phyloP scores from a whole-genome alignment of 2,329 filamentous ascomycete genomes.

The Aspergillus cejpii region DNA sequence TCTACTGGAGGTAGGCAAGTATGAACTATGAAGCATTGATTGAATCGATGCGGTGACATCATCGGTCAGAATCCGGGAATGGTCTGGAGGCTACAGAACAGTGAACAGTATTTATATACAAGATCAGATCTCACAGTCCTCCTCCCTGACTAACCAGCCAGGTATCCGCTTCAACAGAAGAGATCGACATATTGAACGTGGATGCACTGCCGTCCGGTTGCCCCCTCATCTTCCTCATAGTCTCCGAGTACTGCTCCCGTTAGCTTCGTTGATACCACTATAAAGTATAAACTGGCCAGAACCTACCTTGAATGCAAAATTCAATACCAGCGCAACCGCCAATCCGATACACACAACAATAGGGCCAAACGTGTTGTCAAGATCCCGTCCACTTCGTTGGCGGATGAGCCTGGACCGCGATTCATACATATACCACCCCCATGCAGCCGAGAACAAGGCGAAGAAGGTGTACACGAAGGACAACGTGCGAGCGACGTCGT shows the following conservation, averaged over 20 bases:
- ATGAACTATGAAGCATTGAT: no score
- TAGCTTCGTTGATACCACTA: background rate
- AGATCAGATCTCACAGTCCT: background rate
- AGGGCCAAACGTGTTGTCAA: conserved; percentile 82
- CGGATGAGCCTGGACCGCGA: conserved; percentile 70
- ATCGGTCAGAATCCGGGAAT: background rate
- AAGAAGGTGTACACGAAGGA: conserved; percentile 78
- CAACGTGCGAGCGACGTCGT: conserved; percentile 67
- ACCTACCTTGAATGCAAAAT: conserved; percentile 71
- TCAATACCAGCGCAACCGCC: conserved; percentile 70
- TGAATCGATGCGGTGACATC: background rate
- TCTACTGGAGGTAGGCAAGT: background rate
- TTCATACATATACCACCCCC: conserved; percentile 82
- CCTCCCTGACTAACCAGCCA: conserved; percentile 9
- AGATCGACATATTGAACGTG: conserved; percentile 12
- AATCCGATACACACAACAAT: conserved; percentile 74
- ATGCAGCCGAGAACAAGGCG: conserved; percentile 72
- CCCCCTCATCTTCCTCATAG: conserved; percentile 19
- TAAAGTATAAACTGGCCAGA: background rate
- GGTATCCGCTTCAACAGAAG: background rate
- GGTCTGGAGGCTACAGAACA: background rate
- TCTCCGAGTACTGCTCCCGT: conserved; percentile 25
- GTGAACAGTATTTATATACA: no score
- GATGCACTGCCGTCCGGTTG: conserved; percentile 10
- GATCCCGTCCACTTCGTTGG: conserved; percentile 80